Evolutionary conservation across 257 asterid genomes (phyloP).

Genomic region (Fraxinus quadrangulata): DNA sequence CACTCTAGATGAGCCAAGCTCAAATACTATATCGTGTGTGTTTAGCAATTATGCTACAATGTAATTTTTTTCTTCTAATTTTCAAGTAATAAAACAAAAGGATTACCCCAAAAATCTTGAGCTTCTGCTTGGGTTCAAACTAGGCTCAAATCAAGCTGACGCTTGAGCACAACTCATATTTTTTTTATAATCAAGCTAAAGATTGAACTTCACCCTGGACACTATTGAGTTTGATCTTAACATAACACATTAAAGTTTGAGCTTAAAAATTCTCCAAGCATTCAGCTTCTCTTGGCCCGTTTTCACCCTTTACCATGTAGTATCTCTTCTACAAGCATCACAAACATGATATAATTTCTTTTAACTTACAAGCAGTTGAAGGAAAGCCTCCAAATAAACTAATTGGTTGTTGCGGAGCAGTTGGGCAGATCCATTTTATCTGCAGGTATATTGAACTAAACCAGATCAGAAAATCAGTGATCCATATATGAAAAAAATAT

Average conservation of each 20-base stretch:
- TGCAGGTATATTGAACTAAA: conserved; percentile 39
- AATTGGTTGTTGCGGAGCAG: conserved; percentile 77
- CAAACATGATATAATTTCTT: background rate
- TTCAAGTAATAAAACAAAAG: background rate
- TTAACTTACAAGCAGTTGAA: conserved; percentile 79
- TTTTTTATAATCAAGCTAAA: background rate
- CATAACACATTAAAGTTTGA: conserved; percentile 17
- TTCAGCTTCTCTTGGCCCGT: background rate
- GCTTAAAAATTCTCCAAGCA: conserved; percentile 1
- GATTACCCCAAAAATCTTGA: background rate
- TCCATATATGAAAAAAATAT: background rate
- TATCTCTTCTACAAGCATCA: conserved; percentile 6
- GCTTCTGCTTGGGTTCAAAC: background rate
- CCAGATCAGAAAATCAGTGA: background rate
- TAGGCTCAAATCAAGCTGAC: background rate
- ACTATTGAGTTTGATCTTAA: background rate
- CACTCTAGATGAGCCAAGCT: background rate
- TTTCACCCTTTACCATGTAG: background rate
- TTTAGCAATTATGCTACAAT: background rate
- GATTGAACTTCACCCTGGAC: background rate
- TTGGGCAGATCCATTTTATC: conserved; percentile 95
- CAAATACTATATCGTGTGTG: background rate
- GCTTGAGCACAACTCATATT: background rate
- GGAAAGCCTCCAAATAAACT: conserved; percentile 89
- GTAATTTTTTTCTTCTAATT: background rate